A percentile compares a stretch with the other conserved stretches of the same genome.
Conservation (phyloP, 495 filamentous ascomycete species). For the Platismatia glauca region DNA sequence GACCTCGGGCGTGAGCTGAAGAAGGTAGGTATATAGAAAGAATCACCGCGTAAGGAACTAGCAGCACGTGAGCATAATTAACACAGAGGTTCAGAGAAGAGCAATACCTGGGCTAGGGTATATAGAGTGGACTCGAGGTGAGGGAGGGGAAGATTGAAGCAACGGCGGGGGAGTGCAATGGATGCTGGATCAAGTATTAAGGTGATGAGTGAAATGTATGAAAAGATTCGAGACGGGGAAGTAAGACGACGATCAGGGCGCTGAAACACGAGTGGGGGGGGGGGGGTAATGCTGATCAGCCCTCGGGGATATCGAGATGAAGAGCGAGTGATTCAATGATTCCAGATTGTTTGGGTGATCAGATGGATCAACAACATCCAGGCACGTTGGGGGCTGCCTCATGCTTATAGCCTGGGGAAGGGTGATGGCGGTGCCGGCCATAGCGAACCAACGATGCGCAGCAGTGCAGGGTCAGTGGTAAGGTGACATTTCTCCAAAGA, state of each 20-base stretch:
- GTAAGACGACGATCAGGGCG: conserved; percentile 9
- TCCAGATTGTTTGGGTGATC: conserved; percentile 11
- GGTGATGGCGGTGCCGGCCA: conserved; percentile 8
- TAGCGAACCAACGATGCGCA: conserved; percentile 13
- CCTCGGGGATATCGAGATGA: conserved; percentile 3
- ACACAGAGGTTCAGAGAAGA: not conserved
- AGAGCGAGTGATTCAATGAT: too few species aligned
- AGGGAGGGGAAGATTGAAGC: not conserved
- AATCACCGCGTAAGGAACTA: not conserved
- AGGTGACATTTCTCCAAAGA: not conserved
- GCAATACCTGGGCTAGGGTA: not conserved
- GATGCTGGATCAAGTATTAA: conserved; percentile 2
- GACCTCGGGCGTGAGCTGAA: conserved; percentile 1
- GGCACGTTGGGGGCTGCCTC: conserved; percentile 13
- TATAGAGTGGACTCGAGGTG: not conserved
- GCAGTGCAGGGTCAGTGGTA: conserved; percentile 5
- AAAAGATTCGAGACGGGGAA: not conserved
- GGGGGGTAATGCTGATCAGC: conserved; percentile 6
- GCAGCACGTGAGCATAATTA: not conserved
- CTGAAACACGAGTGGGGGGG: conserved; percentile 9
- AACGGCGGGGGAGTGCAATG: not conserved
- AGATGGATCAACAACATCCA: conserved; percentile 14
- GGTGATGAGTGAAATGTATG: conserved; percentile 2
- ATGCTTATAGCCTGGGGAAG: conserved; percentile 11
- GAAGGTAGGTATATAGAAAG: not conserved